Evolutionary conservation across 768 basidiomycete genomes (phyloP).

Genomic region (Gloeophyllum trabeum): DNA sequence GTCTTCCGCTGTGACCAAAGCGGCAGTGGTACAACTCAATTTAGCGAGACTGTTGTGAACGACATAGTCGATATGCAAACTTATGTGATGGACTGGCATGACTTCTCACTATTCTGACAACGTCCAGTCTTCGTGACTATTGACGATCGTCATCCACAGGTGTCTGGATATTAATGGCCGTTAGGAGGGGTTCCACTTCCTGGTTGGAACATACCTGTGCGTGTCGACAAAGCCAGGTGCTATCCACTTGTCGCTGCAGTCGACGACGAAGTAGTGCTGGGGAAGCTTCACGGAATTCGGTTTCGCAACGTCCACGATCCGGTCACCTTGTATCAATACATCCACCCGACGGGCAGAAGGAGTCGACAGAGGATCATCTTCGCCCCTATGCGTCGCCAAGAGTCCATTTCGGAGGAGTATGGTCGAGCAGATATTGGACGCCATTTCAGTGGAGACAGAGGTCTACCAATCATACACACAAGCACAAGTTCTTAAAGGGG

Average conservation of each 20-base stretch:
- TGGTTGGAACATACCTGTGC: slow-evolving; percentile 16
- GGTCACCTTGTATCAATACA: slow-evolving; percentile 15
- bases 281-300: slow-evolving; percentile 6
- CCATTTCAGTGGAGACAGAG: no score
- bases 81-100: not conserved
- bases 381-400: slow-evolving; percentile 13
- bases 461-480: no score
- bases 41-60: slow-evolving; percentile 4
- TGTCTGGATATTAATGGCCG: slow-evolving; percentile 7
- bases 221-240: slow-evolving; percentile 21
- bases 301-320: slow-evolving; percentile 14
- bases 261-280: slow-evolving; percentile 11
- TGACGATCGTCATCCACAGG: slow-evolving; percentile 17
- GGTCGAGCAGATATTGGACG: no score
- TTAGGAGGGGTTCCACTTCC: no score
- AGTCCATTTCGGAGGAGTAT: slow-evolving; percentile 14
- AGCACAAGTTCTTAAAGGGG: no score
- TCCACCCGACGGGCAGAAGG: slow-evolving; percentile 6
- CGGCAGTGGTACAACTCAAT: slow-evolving; percentile 4
- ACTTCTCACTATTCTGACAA: slow-evolving; percentile 18
- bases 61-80: not conserved
- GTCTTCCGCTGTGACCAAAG: slow-evolving; percentile 13
- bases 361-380: slow-evolving; percentile 9
- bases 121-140: slow-evolving; percentile 8
- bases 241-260: slow-evolving; percentile 17